Percentiles rank a stretch among this genome's conserved stretches.
These are phyloP conservation scores for Metschnikowia drakensbergensis DNA, from an alignment of 805 yeast genomes.

Conservation along the genomic window DNA sequence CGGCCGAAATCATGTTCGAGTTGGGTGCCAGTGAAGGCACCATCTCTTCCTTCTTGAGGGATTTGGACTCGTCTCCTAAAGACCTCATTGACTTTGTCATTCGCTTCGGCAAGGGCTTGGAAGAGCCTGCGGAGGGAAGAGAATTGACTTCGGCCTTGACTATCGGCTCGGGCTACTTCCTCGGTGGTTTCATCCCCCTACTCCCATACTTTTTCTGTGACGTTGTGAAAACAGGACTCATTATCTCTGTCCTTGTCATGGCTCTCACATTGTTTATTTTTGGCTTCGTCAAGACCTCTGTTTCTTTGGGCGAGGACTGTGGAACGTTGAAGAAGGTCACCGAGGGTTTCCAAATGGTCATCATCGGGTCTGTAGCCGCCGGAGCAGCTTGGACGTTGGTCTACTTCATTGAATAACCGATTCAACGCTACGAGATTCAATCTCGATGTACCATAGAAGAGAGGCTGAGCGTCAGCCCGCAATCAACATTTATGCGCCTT, in stretches of 20 bases:
- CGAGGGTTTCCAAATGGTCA: constrained; percentile 88
- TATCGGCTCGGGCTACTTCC: constrained; percentile 81
- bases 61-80: constrained; percentile 73
- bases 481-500: background rate
- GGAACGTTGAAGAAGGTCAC: constrained; percentile 53
- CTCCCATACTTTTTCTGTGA: constrained; percentile 83
- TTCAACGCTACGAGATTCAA: background rate
- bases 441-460: constrained; percentile 5
- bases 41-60: constrained; percentile 66
- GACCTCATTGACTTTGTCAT: constrained; percentile 82
- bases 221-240: constrained; percentile 73
- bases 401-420: constrained; percentile 54
- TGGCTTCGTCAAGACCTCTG: constrained; percentile 80
- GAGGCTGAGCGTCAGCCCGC: background rate
- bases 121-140: constrained; percentile 91
- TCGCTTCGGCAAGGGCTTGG: constrained; percentile 86
- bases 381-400: constrained; percentile 96
- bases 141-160: constrained; percentile 85
- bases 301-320: constrained; percentile 79
- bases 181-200: constrained; percentile 91
- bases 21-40: constrained; percentile 73
- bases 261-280: constrained; percentile 77
- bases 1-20: constrained; percentile 75
- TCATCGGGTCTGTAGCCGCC: constrained; percentile 97
- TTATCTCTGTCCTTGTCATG: constrained; percentile 77